A percentile compares a stretch with the other conserved stretches of the same genome.
phyloP scores from a whole-genome alignment of 208 protist genomes.

The Wallacemonas sp. region DNA sequence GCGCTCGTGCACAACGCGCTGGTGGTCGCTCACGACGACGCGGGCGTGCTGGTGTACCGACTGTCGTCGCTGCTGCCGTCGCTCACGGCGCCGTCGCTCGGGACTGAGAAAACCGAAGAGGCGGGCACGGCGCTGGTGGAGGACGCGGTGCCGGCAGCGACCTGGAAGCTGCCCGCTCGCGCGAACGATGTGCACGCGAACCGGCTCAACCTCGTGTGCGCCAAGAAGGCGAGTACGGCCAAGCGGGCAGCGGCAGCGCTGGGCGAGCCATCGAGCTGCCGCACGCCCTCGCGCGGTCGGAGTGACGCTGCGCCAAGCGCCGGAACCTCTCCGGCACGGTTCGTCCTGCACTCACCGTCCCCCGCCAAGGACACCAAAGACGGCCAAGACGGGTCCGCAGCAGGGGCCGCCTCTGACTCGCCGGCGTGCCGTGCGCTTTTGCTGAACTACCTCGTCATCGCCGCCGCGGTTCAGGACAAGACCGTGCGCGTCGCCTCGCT shows the following conservation, averaged over 20 bases:
- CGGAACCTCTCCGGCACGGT: background rate
- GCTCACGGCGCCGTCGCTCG: too few species aligned
- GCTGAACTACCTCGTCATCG: slow-evolving; percentile 60
- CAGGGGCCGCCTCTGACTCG: background rate
- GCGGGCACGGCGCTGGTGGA: slow-evolving; percentile 19
- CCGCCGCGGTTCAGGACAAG: slow-evolving; percentile 73
- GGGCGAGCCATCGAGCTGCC: too few species aligned
- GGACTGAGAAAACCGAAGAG: too few species aligned
- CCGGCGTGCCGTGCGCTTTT: slow-evolving; percentile 28
- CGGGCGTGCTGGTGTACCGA: slow-evolving; percentile 55
- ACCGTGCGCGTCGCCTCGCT: slow-evolving; percentile 62
- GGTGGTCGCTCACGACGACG: slow-evolving; percentile 74
- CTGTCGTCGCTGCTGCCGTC: slow-evolving; percentile 48
- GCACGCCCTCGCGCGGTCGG: slow-evolving; percentile 1
- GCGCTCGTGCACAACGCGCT: slow-evolving; percentile 55
- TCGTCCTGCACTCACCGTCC: slow-evolving; percentile 6
- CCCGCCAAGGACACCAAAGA: background rate
- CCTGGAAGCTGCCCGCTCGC: slow-evolving; percentile 62
- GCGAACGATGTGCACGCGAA: slow-evolving; percentile 82
- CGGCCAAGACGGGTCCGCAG: background rate
- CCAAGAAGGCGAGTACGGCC: slow-evolving; percentile 21
- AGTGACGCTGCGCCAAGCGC: background rate
- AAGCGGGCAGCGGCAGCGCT: background rate
- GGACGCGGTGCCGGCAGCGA: slow-evolving; percentile 36
- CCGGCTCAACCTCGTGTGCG: slow-evolving; percentile 53